Conservation (phyloP, 495 filamentous ascomycete genomes). For the Penicillium steckii region DNA sequence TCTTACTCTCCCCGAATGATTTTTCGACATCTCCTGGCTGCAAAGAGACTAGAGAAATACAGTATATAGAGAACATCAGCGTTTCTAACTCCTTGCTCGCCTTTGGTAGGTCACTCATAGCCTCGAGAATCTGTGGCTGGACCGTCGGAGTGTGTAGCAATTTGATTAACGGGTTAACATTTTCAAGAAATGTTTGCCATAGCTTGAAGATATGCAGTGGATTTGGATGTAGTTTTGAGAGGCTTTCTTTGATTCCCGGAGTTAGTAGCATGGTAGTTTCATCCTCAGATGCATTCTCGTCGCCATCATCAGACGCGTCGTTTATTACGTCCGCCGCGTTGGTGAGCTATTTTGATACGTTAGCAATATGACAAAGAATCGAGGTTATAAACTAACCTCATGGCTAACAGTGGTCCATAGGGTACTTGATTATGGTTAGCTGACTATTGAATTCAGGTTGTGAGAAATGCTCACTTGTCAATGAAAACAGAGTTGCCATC, state of each 20-base stretch:
- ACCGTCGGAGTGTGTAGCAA: conserved; percentile 67
- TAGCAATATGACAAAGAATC: not conserved
- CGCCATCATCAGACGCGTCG: conserved; percentile 23
- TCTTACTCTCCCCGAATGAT: conserved; percentile 42
- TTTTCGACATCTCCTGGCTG: conserved; percentile 34
- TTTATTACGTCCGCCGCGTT: conserved; percentile 43
- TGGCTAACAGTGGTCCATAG: conserved; percentile 53
- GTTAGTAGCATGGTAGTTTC: conserved; percentile 24
- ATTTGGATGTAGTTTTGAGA: conserved; percentile 55
- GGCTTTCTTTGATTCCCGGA: conserved; percentile 7
- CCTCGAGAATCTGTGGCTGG: conserved; percentile 41
- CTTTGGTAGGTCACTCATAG: conserved; percentile 28
- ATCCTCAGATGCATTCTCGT: conserved; percentile 17
- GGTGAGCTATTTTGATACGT: conserved; percentile 37
- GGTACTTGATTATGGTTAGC: conserved; percentile 25
- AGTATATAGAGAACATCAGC: conserved; percentile 52
- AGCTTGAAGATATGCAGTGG: conserved; percentile 68
- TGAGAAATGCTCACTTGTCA: conserved; percentile 35
- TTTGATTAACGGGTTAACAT: conserved; percentile 68
- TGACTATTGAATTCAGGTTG: not conserved
- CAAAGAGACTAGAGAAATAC: conserved; percentile 40
- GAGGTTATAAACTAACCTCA: conserved; percentile 37
- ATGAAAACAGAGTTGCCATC: conserved; percentile 48
- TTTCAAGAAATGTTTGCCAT: conserved; percentile 68
- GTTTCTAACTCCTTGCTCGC: conserved; percentile 39